Evolutionary conservation across 441 rosid genomes (phyloP), one percentile per base, ranked within the genome.

Genomic region (Adansonia grandidieri): DNA sequence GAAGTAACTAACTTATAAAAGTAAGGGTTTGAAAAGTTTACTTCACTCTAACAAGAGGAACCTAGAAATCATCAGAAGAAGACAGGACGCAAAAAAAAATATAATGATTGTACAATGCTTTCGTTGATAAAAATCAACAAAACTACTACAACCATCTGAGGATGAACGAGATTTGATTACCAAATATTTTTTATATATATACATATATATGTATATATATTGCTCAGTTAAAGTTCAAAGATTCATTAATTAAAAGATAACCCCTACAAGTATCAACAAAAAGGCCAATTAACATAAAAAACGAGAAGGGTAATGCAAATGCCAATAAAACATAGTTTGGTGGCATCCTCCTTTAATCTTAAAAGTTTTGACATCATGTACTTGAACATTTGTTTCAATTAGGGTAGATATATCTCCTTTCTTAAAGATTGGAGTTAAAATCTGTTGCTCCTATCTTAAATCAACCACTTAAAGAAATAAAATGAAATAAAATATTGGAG

Each of bases 1-100:
- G 74, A 63, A 32, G 65, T 80, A 82, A 81, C 84, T 82, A 82
- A 84, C 86, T 71, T 44, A 76, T 24, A 24, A 83, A 80, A 78
- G 82, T 75, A 73, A 72, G 57, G 15, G 76, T 68, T 77, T 64
- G 53, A 61, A 82, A 76, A 80, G 80, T 78, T 73, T 73, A 56
- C 56, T 57, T 56, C 58, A 78, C 76, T 56, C 22, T 61, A 22
- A 22, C 7, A 19, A 74, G 40, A 61, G 42, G 48, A 42, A 8
- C 47, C 15, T 69, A 22, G 17, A 14, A 15, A 3, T 22, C 14
- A 15, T 14, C 28, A 24, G 28, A 5, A 14, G 53, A 48, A 7
- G 53, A 48, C 69, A 57, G 9, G 54, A 73, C 13, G 10, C 48
- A 57, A 24, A 24, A 24, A 24, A 24, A 1, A 24, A 24, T 24